Evolutionary conservation across 805 yeast species (phyloP).

Genomic region (Starmerella bombicola): DNA sequence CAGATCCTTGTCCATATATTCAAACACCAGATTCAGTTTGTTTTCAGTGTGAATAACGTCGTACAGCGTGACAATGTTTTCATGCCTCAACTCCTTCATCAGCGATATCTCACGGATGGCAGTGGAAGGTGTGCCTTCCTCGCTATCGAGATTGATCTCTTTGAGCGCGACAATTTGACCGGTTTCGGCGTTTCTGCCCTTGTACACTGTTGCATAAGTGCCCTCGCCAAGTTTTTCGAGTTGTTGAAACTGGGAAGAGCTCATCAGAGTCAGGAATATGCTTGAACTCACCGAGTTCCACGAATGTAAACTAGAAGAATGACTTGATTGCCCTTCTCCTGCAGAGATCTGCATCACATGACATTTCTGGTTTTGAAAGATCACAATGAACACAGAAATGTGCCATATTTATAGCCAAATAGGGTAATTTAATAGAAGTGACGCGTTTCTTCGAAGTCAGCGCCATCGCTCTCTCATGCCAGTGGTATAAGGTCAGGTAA

Average conservation of each 20-base stretch:
- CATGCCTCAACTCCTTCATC: constrained; percentile 88
- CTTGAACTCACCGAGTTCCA: no score
- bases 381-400: no score
- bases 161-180: constrained; percentile 89
- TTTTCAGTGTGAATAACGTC: constrained; percentile 96
- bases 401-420: no score
- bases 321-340: no score
- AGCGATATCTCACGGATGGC: constrained; percentile 93
- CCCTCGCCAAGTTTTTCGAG: constrained; percentile 82
- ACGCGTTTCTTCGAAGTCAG: no score
- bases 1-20: constrained; percentile 83
- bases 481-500: no score
- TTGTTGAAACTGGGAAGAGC: constrained; percentile 27
- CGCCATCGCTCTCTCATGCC: no score
- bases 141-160: constrained; percentile 88
- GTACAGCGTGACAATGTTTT: constrained; percentile 79
- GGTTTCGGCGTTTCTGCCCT: constrained; percentile 73
- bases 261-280: no score
- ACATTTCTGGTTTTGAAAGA: no score
- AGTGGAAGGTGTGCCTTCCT: constrained; percentile 97
- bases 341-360: no score
- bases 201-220: constrained; percentile 97
- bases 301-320: no score
- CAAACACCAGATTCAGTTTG: constrained; percentile 86
- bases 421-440: no score